Percentiles rank a stretch among this genome's conserved stretches.
Evolutionary conservation across 2,329 filamentous ascomycete species (phyloP).

Genomic region (Sporothrix pseudoabietina): DNA sequence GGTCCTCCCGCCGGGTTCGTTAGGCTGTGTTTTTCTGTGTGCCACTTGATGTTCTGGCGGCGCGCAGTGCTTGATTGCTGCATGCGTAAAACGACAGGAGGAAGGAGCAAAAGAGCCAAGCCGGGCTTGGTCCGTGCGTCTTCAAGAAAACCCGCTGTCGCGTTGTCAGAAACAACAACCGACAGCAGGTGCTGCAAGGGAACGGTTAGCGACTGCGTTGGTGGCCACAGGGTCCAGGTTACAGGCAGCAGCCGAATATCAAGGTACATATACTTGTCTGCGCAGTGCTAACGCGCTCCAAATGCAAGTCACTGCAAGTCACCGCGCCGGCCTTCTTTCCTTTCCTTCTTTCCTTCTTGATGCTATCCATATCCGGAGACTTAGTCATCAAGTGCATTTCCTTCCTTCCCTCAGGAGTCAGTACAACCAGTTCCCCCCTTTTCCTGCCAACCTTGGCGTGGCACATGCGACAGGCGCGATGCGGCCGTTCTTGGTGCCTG

Average conservation of each 20-base stretch:
- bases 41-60: conserved; percentile 15
- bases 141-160: conserved; percentile 14
- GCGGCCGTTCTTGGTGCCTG: neutral
- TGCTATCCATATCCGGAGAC: neutral
- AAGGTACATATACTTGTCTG: neutral
- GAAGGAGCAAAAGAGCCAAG: conserved; percentile 6
- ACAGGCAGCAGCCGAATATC: conserved; percentile 10
- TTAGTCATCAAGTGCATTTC: conserved; percentile 4
- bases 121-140: conserved; percentile 29
- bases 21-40: conserved; percentile 9
- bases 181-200: conserved; percentile 9
- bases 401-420: neutral
- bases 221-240: conserved; percentile 9
- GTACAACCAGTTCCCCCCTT: neutral
- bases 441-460: conserved; percentile 11
- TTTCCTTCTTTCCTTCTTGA: neutral
- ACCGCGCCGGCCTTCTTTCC: neutral
- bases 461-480: conserved; percentile 2
- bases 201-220: conserved; percentile 5
- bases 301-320: conserved; percentile 9
- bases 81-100: conserved; percentile 4
- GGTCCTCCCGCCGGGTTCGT: conserved; percentile 9
- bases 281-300: neutral
- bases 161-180: conserved; percentile 2
- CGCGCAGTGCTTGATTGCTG: neutral